phyloP scores from a whole-genome alignment of 192 early-diverging fungal genomes.

The Podila epigama region DNA sequence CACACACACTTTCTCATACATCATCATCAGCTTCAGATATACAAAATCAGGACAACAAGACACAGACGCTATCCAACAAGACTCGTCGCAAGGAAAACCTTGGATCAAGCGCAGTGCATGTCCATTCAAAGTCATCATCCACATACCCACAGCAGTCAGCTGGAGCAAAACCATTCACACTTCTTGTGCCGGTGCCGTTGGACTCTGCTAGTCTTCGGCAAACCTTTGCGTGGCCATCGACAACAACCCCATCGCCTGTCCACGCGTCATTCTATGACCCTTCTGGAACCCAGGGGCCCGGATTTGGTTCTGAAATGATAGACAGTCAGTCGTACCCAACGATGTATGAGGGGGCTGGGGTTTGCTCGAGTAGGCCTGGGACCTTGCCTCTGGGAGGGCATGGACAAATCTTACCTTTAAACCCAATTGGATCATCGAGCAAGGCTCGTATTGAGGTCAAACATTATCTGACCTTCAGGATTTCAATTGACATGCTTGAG shows the following conservation, averaged over 20 bases:
- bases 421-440: neutral
- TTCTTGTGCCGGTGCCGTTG: constrained; percentile 19
- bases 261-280: neutral
- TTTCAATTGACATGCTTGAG: constrained; percentile 39
- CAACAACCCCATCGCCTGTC: constrained; percentile 7
- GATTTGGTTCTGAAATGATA: neutral
- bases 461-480: constrained; percentile 32
- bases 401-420: too few species aligned
- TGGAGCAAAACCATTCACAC: constrained; percentile 16
- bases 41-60: neutral
- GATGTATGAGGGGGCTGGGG: neutral
- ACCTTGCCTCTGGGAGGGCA: too few species aligned
- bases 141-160: neutral
- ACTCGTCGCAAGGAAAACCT: neutral
- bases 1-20: neutral
- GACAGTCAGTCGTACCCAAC: neutral
- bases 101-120: too few species aligned
- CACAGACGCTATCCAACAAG: neutral
- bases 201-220: constrained; percentile 29
- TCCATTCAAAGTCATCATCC: neutral
- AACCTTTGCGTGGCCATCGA: constrained; percentile 31
- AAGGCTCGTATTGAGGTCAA: constrained; percentile 35
- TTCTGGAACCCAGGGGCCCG: neutral
- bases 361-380: neutral
- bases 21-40: neutral